Evolutionary conservation across 805 yeast genomes (phyloP).

Genomic region (Priceomyces melissophilus): DNA sequence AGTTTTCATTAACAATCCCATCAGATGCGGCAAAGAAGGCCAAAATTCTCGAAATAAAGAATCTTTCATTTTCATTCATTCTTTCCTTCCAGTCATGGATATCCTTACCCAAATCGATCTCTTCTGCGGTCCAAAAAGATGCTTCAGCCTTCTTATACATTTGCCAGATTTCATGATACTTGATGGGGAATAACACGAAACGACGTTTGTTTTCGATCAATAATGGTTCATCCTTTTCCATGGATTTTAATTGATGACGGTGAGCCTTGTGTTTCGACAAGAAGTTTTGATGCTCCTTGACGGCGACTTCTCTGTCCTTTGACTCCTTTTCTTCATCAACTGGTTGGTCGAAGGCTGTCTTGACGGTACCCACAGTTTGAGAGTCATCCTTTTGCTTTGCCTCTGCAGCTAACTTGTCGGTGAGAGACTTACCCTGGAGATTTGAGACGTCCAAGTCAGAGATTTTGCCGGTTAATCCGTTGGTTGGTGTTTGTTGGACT

Average conservation of each 20-base stretch:
- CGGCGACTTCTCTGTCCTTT: constrained; percentile 21
- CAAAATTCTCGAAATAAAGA: constrained; percentile 84
- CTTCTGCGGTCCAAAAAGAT: constrained; percentile 99
- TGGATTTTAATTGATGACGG: constrained; percentile 67
- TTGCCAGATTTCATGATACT: constrained; percentile 97
- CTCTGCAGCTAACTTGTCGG: constrained; percentile 42
- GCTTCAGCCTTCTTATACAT: constrained; percentile 99
- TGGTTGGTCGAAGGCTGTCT: constrained; percentile 17
- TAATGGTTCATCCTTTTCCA: constrained; percentile 87
- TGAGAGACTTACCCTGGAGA: constrained; percentile 32
- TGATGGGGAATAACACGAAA: constrained; percentile 92
- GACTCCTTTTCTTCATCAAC: constrained; percentile 19
- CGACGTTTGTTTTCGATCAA: constrained; percentile 80
- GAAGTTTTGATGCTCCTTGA: constrained; percentile 52
- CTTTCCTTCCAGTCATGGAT: constrained; percentile 86
- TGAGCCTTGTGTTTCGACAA: constrained; percentile 61
- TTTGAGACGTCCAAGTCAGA: constrained; percentile 35
- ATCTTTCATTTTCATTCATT: constrained; percentile 88
- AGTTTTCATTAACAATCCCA: constrained; percentile 96
- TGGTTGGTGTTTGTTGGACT: constrained; percentile 58
- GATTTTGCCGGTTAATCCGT: constrained; percentile 44
- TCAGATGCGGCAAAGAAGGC: constrained; percentile 99
- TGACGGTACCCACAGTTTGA: constrained; percentile 16
- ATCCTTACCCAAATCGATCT: constrained; percentile 93
- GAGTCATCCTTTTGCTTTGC: constrained; percentile 33